These are phyloP conservation scores for Mucor saturninus DNA, from an alignment of 371 early-diverging fungal genomes.

Conservation along the genomic window DNA sequence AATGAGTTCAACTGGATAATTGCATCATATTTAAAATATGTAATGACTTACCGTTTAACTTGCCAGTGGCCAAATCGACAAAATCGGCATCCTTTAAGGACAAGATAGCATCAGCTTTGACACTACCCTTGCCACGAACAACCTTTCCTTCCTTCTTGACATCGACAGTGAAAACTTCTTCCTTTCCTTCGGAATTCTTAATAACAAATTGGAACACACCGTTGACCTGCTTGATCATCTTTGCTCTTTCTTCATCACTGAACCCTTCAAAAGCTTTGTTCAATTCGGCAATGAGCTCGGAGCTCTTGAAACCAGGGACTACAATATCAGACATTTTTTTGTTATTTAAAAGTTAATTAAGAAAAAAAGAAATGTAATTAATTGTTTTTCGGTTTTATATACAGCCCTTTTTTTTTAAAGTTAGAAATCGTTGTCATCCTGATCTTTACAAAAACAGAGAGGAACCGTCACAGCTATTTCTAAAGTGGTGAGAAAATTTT, in stretches of 20 bases:
- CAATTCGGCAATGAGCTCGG: constrained; percentile 47
- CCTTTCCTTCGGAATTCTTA: constrained; percentile 65
- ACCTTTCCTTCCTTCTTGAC: constrained; percentile 72
- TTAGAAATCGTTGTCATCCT: constrained; percentile 11
- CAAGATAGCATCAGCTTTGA: constrained; percentile 71
- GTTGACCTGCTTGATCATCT: constrained; percentile 66
- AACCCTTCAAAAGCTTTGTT: constrained; percentile 40
- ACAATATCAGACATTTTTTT: constrained; percentile 48
- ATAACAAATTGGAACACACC: constrained; percentile 88
- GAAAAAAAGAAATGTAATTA: constrained; percentile 1
- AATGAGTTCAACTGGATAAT: not conserved
- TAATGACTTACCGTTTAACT: constrained; percentile 61
- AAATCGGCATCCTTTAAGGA: constrained; percentile 79
- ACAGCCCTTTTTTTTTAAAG: not conserved
- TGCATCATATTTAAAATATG: not conserved
- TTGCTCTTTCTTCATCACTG: constrained; percentile 44
- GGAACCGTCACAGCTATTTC: too few relatives aligned
- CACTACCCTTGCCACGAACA: constrained; percentile 64
- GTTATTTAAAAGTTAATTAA: not conserved
- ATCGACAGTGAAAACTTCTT: constrained; percentile 77
- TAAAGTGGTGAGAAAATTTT: too few relatives aligned
- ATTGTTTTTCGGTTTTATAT: constrained; percentile 2
- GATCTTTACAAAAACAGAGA: constrained; percentile 12
- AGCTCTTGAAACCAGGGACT: constrained; percentile 53
- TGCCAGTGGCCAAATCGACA: constrained; percentile 82